A percentile compares a stretch with the other conserved stretches of the same genome.
These are phyloP conservation scores for Penicillium verrucosum DNA, from an alignment of 2,329 filamentous ascomycete genomes.

Conservation along the genomic window DNA sequence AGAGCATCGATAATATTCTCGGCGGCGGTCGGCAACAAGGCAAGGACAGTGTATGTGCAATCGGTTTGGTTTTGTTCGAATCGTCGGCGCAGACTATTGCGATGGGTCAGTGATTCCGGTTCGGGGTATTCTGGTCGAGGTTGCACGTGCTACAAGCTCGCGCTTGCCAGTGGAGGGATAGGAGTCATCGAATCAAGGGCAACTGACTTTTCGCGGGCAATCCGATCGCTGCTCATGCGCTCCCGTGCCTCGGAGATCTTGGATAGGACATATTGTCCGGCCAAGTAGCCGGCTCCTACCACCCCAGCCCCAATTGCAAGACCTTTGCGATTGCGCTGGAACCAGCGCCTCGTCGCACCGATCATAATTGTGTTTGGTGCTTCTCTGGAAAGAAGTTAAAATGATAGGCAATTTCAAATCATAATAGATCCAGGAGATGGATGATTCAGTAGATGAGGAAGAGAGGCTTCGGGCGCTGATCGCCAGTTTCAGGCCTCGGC, in stretches of 20 bases:
- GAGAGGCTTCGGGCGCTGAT: conserved; percentile 19
- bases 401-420: not conserved
- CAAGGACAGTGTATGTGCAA: conserved; percentile 96
- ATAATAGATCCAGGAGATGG: conserved; percentile 4
- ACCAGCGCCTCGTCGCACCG: conserved; percentile 78
- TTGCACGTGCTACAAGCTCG: conserved; percentile 13
- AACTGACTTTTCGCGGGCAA: conserved; percentile 90
- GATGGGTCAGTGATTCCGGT: conserved; percentile 14
- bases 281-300: conserved; percentile 84
- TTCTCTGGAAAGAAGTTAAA: not conserved
- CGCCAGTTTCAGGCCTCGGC: conserved; percentile 29
- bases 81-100: conserved; percentile 74
- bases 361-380: conserved; percentile 49
- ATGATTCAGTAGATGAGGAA: conserved; percentile 13
- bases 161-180: not conserved
- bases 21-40: conserved; percentile 85
- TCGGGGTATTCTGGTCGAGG: conserved; percentile 7
- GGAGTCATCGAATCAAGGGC: not conserved
- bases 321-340: conserved; percentile 85
- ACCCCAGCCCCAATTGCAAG: conserved; percentile 85
- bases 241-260: conserved; percentile 92
- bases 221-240: conserved; percentile 93
- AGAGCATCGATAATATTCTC: conserved; percentile 83
- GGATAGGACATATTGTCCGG: conserved; percentile 83
- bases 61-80: conserved; percentile 99